Evolutionary conservation across 1,284 basidiomycete genomes (phyloP).

Genomic region (Fomitopsis betulina): DNA sequence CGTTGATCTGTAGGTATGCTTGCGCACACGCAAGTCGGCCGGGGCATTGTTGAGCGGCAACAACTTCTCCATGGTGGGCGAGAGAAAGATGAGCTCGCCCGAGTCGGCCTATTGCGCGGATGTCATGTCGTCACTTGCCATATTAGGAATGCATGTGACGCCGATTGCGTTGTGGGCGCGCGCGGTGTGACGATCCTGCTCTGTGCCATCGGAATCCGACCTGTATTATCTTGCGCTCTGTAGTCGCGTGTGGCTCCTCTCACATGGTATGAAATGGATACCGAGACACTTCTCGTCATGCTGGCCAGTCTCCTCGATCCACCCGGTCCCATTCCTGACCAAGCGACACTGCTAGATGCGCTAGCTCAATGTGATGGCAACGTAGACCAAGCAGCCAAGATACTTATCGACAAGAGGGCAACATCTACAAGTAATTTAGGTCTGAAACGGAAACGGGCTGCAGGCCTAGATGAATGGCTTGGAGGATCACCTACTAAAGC

Average conservation of each 20-base stretch:
- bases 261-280: constrained; percentile 40
- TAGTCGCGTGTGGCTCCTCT: too few species aligned
- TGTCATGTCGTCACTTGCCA: background rate
- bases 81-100: background rate
- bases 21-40: background rate
- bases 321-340: constrained; percentile 24
- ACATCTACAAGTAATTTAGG: background rate
- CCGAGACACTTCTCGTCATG: constrained; percentile 63
- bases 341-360: constrained; percentile 50
- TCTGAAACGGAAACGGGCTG: constrained; percentile 41
- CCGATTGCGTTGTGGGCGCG: background rate
- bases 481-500: background rate
- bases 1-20: constrained; percentile 5
- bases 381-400: constrained; percentile 49
- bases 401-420: constrained; percentile 15
- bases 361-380: constrained; percentile 59
- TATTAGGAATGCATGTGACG: background rate
- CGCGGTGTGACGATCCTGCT: too few species aligned
- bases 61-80: constrained; percentile 3
- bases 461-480: constrained; percentile 53
- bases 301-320: constrained; percentile 54
- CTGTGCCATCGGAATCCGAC: too few species aligned
- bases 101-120: background rate
- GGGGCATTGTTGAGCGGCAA: background rate
- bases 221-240: too few species aligned